These are phyloP conservation scores for Myriosclerotinia scirpicola DNA, from an alignment of 2,329 filamentous ascomycete genomes.

Conservation along the genomic window DNA sequence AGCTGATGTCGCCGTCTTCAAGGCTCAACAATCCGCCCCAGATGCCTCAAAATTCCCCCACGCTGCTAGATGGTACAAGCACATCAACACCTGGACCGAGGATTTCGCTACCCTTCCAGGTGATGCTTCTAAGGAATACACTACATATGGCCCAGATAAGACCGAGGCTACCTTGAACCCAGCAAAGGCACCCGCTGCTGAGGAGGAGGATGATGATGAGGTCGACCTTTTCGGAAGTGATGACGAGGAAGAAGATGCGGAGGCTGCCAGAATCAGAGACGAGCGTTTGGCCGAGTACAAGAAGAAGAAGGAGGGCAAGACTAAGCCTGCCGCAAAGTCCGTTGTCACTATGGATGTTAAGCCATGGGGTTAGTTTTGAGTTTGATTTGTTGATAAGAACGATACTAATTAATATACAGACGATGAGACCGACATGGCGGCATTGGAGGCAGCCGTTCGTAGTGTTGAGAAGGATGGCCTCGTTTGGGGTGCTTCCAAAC, in stretches of 20 bases:
- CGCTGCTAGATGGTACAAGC: slow-evolving; percentile 98
- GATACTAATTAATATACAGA: slow-evolving; percentile 50
- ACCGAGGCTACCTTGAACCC: slow-evolving; percentile 78
- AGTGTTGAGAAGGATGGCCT: slow-evolving; percentile 89
- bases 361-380: slow-evolving; percentile 78
- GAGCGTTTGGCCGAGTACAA: slow-evolving; percentile 90
- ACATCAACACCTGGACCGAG: slow-evolving; percentile 88
- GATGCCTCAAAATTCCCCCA: slow-evolving; percentile 86
- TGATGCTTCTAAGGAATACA: slow-evolving; percentile 85
- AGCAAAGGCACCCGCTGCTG: slow-evolving; percentile 73
- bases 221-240: slow-evolving; percentile 93
- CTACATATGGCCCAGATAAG: slow-evolving; percentile 85
- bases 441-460: slow-evolving; percentile 78
- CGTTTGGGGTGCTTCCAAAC: slow-evolving; percentile 89
- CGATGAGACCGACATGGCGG: slow-evolving; percentile 89
- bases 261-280: slow-evolving; percentile 80
- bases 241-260: slow-evolving; percentile 90
- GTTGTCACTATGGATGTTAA: slow-evolving; percentile 95
- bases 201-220: slow-evolving; percentile 78
- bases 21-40: slow-evolving; percentile 76
- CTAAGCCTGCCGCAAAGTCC: slow-evolving; percentile 92
- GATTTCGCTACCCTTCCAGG: slow-evolving; percentile 90
- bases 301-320: slow-evolving; percentile 94
- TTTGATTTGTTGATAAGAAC: neutral
- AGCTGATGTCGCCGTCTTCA: slow-evolving; percentile 95